Evolutionary conservation across 208 protist species (phyloP).

Genomic region (Crithidia bombi): DNA sequence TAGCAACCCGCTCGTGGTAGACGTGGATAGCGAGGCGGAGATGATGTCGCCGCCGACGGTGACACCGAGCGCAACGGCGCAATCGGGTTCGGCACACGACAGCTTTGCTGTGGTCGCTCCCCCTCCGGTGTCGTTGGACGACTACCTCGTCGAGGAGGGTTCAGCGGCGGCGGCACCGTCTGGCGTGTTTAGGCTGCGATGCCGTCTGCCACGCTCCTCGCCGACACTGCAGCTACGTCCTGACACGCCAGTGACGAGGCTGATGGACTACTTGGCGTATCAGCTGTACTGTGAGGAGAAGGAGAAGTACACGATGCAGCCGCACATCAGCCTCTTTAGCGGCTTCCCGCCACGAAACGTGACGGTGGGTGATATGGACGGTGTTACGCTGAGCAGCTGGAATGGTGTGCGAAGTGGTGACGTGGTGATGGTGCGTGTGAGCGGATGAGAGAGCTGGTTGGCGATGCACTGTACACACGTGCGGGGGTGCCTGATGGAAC

Average conservation of each 20-base stretch:
- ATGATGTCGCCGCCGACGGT: conserved; percentile 33
- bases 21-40: conserved; percentile 38
- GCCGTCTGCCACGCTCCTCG: conserved; percentile 52
- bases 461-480: neutral
- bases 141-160: conserved; percentile 21
- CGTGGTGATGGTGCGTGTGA: conserved; percentile 60
- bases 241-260: conserved; percentile 52
- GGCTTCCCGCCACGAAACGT: conserved; percentile 67
- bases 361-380: conserved; percentile 22
- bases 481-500: neutral
- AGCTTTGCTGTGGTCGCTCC: conserved; percentile 11
- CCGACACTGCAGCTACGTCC: conserved; percentile 57
- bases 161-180: neutral
- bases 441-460: conserved; percentile 3
- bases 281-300: conserved; percentile 49
- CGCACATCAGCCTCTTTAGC: conserved; percentile 41
- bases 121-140: conserved; percentile 17
- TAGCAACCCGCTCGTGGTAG: conserved; percentile 13
- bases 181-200: conserved; percentile 70
- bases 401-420: conserved; percentile 62
- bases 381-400: conserved; percentile 45
- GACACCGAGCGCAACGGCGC: conserved; percentile 5
- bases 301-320: conserved; percentile 37
- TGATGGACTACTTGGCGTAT: conserved; percentile 71
- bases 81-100: conserved; percentile 3